Base-by-base conservation (phyloP, 176 grass and related monocot genomes). In the Phoenix dactylifera region DNA sequence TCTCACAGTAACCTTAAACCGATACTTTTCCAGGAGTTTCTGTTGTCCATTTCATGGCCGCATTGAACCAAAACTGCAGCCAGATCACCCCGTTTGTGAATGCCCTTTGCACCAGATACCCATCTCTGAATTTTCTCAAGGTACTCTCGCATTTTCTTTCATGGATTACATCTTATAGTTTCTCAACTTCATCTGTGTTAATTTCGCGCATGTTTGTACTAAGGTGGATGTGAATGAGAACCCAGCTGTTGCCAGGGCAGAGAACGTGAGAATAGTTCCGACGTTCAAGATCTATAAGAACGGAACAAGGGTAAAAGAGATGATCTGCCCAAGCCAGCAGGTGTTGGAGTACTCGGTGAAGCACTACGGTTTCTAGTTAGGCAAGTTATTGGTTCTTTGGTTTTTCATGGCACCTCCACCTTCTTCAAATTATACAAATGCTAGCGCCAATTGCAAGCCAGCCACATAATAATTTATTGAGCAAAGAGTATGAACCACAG, bases 261-360 rank as follows among this genome's bases (percentile, higher is more conserved):
- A 97, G 80, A 97, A 91, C 18, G 87, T 92, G 72, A 85, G 93
- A 65, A 85, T 72, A 12, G 51, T 91, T 49, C 93, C 93, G 6
- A 88, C 93, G 39, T 88, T 97, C 67, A 97, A 97, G 67, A 85
- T 97, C 35, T 97, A 97, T 76, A 97, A 92, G 70, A 88, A 88
- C 3, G 87, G 87, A 12, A 73, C 72, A 15, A 88, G 76, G 75
- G 87, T 98, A 54, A 98, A 92, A 74, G 93, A 98, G 63, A 85
- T 98, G 93, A 78, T 92, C 72, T 86, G 87, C 63, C 93, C 87
- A 26, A 88, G 65, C 24, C 87, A 92, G 51, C 93, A 92, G 55
- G 68, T 85, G 52, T 75, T 98, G 73, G 93, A 98, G 60, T 83
- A 92, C 64, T 98, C 87, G 39, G 73, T 98, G 57, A 82, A 84